Evolutionary conservation across 2,329 filamentous ascomycete genomes (phyloP).

Genomic region (Talaromyces verruculosus): DNA sequence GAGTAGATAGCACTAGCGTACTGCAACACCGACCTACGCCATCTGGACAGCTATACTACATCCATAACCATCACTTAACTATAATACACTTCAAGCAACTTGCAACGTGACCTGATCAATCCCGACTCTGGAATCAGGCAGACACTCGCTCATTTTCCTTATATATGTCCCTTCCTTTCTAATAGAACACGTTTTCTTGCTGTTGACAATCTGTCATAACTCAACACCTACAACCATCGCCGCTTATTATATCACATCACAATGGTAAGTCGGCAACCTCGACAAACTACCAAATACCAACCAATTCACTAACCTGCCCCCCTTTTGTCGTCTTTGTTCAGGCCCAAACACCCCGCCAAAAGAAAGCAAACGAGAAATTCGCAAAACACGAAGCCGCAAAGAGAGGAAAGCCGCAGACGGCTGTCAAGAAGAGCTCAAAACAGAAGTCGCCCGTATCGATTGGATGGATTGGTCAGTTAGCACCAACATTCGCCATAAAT

Average conservation of each 20-base stretch:
- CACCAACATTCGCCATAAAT: neutral
- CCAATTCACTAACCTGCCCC: neutral
- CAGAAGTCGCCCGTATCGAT: constrained; percentile 56
- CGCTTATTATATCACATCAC: neutral
- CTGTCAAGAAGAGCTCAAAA: constrained; percentile 48
- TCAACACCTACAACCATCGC: neutral
- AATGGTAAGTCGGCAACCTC: neutral
- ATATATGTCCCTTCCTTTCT: neutral
- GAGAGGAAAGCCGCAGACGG: constrained; percentile 55
- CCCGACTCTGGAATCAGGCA: neutral
- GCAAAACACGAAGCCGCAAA: constrained; percentile 60
- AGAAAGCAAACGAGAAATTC: constrained; percentile 62
- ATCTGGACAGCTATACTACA: constrained; percentile 9
- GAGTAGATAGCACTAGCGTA: constrained; percentile 9
- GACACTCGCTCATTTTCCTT: neutral
- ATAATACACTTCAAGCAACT: neutral
- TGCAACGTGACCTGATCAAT: constrained; percentile 13
- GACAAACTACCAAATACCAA: neutral
- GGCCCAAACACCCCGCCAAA: constrained; percentile 67
- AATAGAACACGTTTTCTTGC: neutral
- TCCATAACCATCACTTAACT: neutral
- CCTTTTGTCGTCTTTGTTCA: constrained; percentile 27
- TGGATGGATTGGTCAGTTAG: constrained; percentile 60
- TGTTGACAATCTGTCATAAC: neutral
- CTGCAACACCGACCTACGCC: neutral